Conservation (phyloP, 805 yeast species). For the Spathaspora boniae region DNA sequence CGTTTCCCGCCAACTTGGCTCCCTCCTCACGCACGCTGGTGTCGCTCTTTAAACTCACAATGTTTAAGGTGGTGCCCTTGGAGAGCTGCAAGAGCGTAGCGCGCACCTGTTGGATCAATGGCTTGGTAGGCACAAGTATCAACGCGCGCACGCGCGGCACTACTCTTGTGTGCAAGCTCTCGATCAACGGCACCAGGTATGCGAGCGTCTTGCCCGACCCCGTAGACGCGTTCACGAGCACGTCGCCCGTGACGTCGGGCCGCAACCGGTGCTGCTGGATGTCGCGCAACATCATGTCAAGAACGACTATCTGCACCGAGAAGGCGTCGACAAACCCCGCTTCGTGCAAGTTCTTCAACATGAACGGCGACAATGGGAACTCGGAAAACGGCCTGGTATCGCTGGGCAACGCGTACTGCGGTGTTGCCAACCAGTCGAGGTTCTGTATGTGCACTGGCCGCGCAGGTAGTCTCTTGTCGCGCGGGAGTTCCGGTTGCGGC, state of each 20-base stretch:
- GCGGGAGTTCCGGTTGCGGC: slow-evolving; percentile 78
- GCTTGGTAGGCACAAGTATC: slow-evolving; percentile 84
- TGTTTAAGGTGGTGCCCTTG: slow-evolving; percentile 64
- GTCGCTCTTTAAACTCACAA: slow-evolving; percentile 58
- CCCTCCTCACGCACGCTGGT: slow-evolving; percentile 61
- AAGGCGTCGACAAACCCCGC: slow-evolving; percentile 58
- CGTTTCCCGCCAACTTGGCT: slow-evolving; percentile 37
- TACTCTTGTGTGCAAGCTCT: slow-evolving; percentile 55
- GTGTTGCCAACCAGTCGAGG: slow-evolving; percentile 66
- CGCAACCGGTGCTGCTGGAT: slow-evolving; percentile 33
- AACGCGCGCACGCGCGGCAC: slow-evolving; percentile 76
- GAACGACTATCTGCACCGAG: slow-evolving; percentile 70
- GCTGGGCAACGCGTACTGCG: slow-evolving; percentile 52
- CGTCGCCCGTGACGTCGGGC: slow-evolving; percentile 65
- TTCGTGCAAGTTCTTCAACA: slow-evolving; percentile 45
- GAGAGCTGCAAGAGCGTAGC: slow-evolving; percentile 56
- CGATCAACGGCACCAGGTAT: slow-evolving; percentile 86
- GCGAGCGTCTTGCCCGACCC: slow-evolving; percentile 98
- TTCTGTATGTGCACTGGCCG: slow-evolving; percentile 26
- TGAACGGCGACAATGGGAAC: slow-evolving; percentile 41
- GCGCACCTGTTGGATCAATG: slow-evolving; percentile 79
- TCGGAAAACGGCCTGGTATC: slow-evolving; percentile 45
- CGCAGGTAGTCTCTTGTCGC: slow-evolving; percentile 39
- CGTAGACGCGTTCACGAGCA: slow-evolving; percentile 88
- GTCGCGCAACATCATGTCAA: slow-evolving; percentile 50